Evolutionary conservation across 176 grass and related monocot genomes (phyloP).

Genomic region (Hordeum marinum): DNA sequence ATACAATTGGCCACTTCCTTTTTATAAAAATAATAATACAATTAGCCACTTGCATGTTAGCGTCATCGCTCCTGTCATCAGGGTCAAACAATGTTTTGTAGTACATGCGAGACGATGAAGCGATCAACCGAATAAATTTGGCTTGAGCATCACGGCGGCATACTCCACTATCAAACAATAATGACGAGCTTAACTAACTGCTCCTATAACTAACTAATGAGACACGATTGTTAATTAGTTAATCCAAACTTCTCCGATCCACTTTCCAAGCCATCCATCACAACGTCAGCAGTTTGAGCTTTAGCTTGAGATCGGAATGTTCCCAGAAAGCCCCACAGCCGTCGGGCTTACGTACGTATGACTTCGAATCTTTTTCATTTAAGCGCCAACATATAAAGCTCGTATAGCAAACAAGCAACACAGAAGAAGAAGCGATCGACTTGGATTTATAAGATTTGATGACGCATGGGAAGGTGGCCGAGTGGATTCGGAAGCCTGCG

Average conservation of each 20-base stretch:
- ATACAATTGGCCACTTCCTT: neutral
- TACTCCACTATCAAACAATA: neutral
- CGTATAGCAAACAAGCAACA: neutral
- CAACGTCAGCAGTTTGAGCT: neutral
- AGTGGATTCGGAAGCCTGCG: slow-evolving; percentile 36
- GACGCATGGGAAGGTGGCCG: slow-evolving; percentile 16
- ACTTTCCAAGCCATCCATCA: neutral
- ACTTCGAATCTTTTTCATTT: slow-evolving; percentile 29
- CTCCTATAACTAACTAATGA: neutral
- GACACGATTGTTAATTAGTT: neutral
- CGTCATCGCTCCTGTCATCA: neutral
- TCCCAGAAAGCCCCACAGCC: neutral
- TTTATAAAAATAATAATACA: no score
- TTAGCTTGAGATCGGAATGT: neutral
- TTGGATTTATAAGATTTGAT: neutral
- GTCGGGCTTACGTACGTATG: neutral
- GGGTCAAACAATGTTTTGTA: no score
- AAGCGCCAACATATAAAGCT: slow-evolving; percentile 21
- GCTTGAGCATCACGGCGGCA: neutral
- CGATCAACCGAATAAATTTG: neutral
- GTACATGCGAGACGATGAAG: slow-evolving; percentile 18
- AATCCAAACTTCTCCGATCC: neutral
- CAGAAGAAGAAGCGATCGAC: neutral
- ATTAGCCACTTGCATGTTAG: neutral
- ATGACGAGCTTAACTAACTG: neutral